phyloP scores from a whole-genome alignment of 2,329 filamentous ascomycete genomes.

The Cadophora sp. region DNA sequence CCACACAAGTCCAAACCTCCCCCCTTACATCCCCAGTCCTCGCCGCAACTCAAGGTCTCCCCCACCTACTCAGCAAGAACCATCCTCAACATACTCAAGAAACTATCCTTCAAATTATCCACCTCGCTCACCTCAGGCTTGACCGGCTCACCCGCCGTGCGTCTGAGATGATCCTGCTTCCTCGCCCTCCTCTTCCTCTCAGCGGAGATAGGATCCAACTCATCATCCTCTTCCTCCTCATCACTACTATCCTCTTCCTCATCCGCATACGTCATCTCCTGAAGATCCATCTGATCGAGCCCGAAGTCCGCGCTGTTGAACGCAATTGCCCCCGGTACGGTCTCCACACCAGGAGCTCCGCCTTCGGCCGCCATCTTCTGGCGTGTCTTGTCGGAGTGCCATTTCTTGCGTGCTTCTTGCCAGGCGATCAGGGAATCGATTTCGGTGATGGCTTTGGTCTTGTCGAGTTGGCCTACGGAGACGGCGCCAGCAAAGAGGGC shows the following conservation, averaged over 20 bases:
- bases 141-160: conserved; percentile 81
- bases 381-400: conserved; percentile 96
- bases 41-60: no score
- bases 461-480: conserved; percentile 71
- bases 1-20: no score
- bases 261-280: conserved; percentile 83
- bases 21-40: no score
- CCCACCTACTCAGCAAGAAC: conserved; percentile 74
- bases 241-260: conserved; percentile 66
- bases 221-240: conserved; percentile 76
- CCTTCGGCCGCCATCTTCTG: conserved; percentile 98
- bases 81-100: conserved; percentile 80
- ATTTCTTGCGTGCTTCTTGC: conserved; percentile 96
- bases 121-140: conserved; percentile 84
- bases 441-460: conserved; percentile 75
- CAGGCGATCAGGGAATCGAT: conserved; percentile 88
- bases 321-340: conserved; percentile 58
- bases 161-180: conserved; percentile 79
- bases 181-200: conserved; percentile 80
- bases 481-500: conserved; percentile 85
- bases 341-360: conserved; percentile 54
- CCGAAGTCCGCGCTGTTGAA: conserved; percentile 91
- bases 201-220: conserved; percentile 84
- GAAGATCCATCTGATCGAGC: conserved; percentile 82
- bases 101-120: conserved; percentile 79